Base-by-base conservation (phyloP, 2,329 filamentous ascomycete species). In the Biscogniauxia sp. region DNA sequence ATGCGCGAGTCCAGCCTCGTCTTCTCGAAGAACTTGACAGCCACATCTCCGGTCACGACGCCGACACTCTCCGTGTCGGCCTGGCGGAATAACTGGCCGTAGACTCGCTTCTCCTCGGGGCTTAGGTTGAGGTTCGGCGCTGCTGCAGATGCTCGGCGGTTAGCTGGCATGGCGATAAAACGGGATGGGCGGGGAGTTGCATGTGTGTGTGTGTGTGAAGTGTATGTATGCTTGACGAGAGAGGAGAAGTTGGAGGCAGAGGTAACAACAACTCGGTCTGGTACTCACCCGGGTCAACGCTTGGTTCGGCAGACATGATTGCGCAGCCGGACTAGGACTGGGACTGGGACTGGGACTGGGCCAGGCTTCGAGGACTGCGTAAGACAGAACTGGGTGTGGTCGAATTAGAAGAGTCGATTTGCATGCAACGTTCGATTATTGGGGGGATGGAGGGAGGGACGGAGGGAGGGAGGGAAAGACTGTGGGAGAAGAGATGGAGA, bases 21-120 rank as follows among this genome's bases (percentile, higher is more conserved):
- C 82, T 95, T 95, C 78, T 98, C 93, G 74, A 99, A 99, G 82
- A 99, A 98, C 75, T 93, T 92, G 75, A 99, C 93, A 61, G 95
- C 95, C 63, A 96, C 85, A 77, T 99, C 95, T 76, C 95, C 95
- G 19, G 95, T 97, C 37, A 99, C 92, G 66, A 98, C 93, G 59
- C 93, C 93, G 60, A 97, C 89, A 74, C 87, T 90, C 70, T 97
- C 95, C 61, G 89, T 90, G 77, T 99, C 95, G 67, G 95, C 95
- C 71, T 93, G 89, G 75, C 91, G 88, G 79, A 99, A 97, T 65
- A 99, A 88, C 77, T 95, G 92, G 69, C 90, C 92, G 77, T 96
- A 99, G 61, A 91, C 87, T 76, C 92, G 90, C 80, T 96, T 97
- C 84, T 99, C 95, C 68, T 98, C 93, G 54, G 91, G 80, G 28